Percentiles rank a stretch among this genome's conserved stretches.
Evolutionary conservation across 306 rosid species (phyloP).

Genomic region (Quercus dentata): DNA sequence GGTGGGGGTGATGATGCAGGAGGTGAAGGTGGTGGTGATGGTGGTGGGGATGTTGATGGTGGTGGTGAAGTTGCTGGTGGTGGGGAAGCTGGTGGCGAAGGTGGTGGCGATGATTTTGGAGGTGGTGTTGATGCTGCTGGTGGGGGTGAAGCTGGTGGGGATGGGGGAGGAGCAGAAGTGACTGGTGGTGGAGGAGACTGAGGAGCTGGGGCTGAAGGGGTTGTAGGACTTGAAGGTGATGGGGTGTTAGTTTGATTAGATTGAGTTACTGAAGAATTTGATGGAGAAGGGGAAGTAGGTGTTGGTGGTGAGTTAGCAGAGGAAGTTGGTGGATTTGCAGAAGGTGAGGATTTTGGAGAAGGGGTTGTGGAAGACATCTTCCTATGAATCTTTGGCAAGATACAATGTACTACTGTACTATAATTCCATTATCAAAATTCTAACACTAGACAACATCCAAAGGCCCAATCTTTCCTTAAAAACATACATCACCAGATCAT

Average conservation of each 20-base stretch:
- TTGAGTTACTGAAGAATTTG: slow-evolving; percentile 25
- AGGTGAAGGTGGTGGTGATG: slow-evolving; percentile 34
- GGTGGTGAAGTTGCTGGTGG: slow-evolving; percentile 36
- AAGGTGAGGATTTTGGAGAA: slow-evolving; percentile 70
- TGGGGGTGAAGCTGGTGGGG: slow-evolving; percentile 43
- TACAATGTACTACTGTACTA: slow-evolving; percentile 23
- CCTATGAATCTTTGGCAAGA: slow-evolving; percentile 21
- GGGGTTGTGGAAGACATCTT: slow-evolving; percentile 64
- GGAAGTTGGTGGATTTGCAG: slow-evolving; percentile 57
- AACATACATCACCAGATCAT: not conserved
- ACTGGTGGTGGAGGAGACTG: slow-evolving; percentile 39
- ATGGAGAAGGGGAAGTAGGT: slow-evolving; percentile 29
- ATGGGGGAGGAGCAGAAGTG: slow-evolving; percentile 35
- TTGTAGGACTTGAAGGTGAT: slow-evolving; percentile 37
- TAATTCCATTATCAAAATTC: slow-evolving; percentile 23
- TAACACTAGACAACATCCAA: slow-evolving; percentile 11
- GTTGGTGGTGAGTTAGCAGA: slow-evolving; percentile 32
- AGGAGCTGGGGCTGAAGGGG: slow-evolving; percentile 42
- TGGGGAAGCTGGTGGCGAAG: slow-evolving; percentile 25
- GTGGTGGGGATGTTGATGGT: slow-evolving; percentile 29
- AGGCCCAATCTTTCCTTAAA: slow-evolving; percentile 13
- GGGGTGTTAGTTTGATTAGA: slow-evolving; percentile 35
- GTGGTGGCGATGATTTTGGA: slow-evolving; percentile 19
- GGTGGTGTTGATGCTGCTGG: slow-evolving; percentile 24
- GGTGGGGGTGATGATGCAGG: slow-evolving; percentile 39